Evolutionary conservation across 257 asterid genomes (phyloP), one percentile per base, ranked within the genome.

Genomic region (Solanum arcanum): DNA sequence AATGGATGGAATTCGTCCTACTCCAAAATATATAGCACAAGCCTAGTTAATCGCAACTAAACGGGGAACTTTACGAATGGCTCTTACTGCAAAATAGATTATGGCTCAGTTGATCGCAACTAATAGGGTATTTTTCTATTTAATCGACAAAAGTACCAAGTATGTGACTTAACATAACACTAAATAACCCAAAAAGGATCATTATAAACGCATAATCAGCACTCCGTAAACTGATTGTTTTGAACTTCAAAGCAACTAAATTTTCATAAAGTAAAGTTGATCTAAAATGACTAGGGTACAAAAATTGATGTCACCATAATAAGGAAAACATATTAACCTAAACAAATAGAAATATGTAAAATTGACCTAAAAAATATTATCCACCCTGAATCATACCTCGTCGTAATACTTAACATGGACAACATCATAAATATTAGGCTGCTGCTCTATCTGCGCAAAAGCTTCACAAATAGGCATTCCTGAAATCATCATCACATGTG

Each of bases 401-500:
- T 95, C 98, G 21, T 90, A 94, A 88, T 95, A 94, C 93, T 94
- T 95, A 85, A 95, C 98, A 86, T 95, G 98, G 88, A 94, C 97
- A 91, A 90, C 97, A 81, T 95, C 98, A 62, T 95, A 95, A 35
- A 92, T 91, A 73, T 91, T 95, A 12, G 98, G 97, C 88, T 94
- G 96, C 89, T 94, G 97, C 87, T 95, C 98, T 85, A 95, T 93
- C 73, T 94, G 97, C 47, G 96, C 95, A 90, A 95, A 94, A n/a
- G 98, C 98, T 44, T 95, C 98, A 73, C 94, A 94, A 11, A 95
- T 93, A 9, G 98, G 96, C 95, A 94, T 95, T 89, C 98, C 98
- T 95, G 91, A 87, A 89, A 80, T 86, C 39, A 46, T 86, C 39
- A 46, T 76, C 42, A 20, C 37, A 23, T 42, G 46, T 72, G 9